These are phyloP conservation scores for Penicillium goetzii DNA, from an alignment of 495 filamentous ascomycete genomes.

Conservation along the genomic window DNA sequence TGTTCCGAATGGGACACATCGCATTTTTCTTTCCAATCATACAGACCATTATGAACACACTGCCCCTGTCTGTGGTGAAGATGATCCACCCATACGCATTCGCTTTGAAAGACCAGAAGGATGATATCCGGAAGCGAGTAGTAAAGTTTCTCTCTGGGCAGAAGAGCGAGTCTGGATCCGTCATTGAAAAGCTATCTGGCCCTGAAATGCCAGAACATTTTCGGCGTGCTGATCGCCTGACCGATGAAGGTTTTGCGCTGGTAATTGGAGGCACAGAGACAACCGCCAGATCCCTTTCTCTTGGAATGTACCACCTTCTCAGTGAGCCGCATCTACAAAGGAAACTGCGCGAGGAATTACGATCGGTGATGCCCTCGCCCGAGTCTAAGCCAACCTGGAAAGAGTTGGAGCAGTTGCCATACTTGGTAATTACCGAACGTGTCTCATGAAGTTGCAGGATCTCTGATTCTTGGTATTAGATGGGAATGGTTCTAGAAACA, in stretches of 20 bases:
- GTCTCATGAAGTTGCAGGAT: slow-evolving; percentile 6
- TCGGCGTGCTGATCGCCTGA: slow-evolving; percentile 30
- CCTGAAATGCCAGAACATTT: slow-evolving; percentile 25
- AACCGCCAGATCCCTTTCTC: slow-evolving; percentile 29
- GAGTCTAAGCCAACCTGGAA: slow-evolving; percentile 33
- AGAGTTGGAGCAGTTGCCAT: slow-evolving; percentile 55
- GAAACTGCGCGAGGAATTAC: slow-evolving; percentile 40
- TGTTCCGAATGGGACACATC: slow-evolving; percentile 23
- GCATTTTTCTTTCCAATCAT: slow-evolving; percentile 28
- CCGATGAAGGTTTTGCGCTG: slow-evolving; percentile 45
- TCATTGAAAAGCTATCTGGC: slow-evolving; percentile 17
- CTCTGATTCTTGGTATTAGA: slow-evolving; percentile 22
- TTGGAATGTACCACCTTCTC: slow-evolving; percentile 26
- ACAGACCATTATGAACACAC: slow-evolving; percentile 16
- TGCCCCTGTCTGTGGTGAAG: slow-evolving; percentile 20
- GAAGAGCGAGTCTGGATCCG: not conserved
- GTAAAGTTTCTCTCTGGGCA: slow-evolving; percentile 14
- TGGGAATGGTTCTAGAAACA: slow-evolving; percentile 49
- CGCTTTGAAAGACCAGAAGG: slow-evolving; percentile 22
- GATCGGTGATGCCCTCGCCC: slow-evolving; percentile 36
- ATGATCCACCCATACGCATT: slow-evolving; percentile 16
- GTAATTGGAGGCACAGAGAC: slow-evolving; percentile 50
- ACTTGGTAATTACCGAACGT: slow-evolving; percentile 36
- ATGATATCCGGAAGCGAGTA: slow-evolving; percentile 10
- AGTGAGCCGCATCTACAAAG: slow-evolving; percentile 8